Conservation (phyloP, 2,329 filamentous ascomycete species). For the Clonostachys byssicola region DNA sequence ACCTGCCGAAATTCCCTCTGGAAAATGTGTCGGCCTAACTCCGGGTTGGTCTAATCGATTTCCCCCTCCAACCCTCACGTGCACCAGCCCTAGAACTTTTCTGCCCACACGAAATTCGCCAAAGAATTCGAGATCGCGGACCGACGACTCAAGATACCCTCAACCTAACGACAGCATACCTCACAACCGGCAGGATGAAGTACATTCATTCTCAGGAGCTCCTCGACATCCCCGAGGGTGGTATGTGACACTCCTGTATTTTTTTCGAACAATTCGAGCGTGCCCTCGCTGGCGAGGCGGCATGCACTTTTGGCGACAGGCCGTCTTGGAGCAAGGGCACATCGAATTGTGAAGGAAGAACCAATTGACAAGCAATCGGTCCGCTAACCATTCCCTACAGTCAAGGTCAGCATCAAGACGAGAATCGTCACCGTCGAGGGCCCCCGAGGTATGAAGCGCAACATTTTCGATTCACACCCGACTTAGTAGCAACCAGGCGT, state of each 20-base stretch:
- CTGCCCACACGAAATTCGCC: constrained; percentile 35
- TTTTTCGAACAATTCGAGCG: constrained; percentile 4
- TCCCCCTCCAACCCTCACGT: constrained; percentile 22
- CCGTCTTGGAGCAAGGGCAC: background rate
- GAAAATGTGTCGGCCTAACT: constrained; percentile 13
- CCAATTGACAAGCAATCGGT: constrained; percentile 6
- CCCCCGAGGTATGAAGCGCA: constrained; percentile 67
- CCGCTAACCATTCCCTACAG: constrained; percentile 42
- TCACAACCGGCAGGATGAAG: constrained; percentile 81
- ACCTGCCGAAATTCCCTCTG: background rate
- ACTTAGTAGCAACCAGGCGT: background rate
- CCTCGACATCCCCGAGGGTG: constrained; percentile 93
- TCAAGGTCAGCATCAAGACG: constrained; percentile 98
- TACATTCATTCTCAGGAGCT: constrained; percentile 99
- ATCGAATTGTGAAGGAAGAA: background rate
- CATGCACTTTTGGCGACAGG: background rate
- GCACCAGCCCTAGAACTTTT: constrained; percentile 37
- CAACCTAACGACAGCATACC: constrained; percentile 36
- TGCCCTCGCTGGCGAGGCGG: background rate
- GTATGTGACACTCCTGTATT: constrained; percentile 55
- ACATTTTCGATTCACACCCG: background rate
- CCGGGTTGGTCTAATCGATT: constrained; percentile 11
- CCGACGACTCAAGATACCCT: constrained; percentile 30
- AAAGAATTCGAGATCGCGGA: constrained; percentile 29
- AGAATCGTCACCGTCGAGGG: constrained; percentile 95